A percentile compares a stretch with the other conserved stretches of the same genome.
phyloP scores from a whole-genome alignment of 73 alveolate species.

The Diophrys appendiculata region DNA sequence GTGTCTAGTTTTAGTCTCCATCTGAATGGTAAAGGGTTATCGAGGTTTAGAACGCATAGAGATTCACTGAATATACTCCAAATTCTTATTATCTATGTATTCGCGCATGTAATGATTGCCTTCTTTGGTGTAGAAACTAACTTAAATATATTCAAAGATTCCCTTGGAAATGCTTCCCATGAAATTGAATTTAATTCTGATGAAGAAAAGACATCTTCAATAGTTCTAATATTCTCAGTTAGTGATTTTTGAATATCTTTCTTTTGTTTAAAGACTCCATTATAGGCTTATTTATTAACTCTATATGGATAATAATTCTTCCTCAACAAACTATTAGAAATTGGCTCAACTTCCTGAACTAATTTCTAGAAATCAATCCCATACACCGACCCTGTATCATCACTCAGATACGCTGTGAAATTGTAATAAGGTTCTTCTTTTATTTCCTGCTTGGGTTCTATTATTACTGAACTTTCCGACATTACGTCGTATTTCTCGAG shows the following conservation, averaged over 20 bases:
- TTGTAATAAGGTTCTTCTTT: no score
- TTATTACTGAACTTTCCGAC: no score
- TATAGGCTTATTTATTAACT: neutral
- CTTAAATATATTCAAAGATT: slow-evolving; percentile 12
- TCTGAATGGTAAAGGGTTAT: slow-evolving; percentile 20
- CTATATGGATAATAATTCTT: slow-evolving; percentile 26
- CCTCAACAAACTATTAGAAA: slow-evolving; percentile 2
- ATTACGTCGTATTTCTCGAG: no score
- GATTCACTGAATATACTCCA: slow-evolving; percentile 21
- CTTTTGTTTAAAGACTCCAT: slow-evolving; percentile 15
- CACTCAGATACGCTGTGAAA: slow-evolving; percentile 5
- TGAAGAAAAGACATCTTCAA: no score
- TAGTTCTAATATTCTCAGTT: no score
- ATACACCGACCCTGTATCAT: slow-evolving; percentile 10
- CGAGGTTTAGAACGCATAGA: slow-evolving; percentile 20
- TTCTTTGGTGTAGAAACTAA: slow-evolving; percentile 15
- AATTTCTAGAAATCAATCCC: neutral
- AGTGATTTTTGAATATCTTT: slow-evolving; percentile 4
- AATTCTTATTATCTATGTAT: slow-evolving; percentile 15
- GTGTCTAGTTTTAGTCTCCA: slow-evolving; percentile 21
- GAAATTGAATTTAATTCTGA: no score
- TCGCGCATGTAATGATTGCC: neutral
- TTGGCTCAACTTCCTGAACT: neutral
- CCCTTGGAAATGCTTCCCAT: neutral
- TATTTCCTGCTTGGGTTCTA: no score